Evolutionary conservation across 768 basidiomycete species (phyloP).

Genomic region (Leccinum variicolor): DNA sequence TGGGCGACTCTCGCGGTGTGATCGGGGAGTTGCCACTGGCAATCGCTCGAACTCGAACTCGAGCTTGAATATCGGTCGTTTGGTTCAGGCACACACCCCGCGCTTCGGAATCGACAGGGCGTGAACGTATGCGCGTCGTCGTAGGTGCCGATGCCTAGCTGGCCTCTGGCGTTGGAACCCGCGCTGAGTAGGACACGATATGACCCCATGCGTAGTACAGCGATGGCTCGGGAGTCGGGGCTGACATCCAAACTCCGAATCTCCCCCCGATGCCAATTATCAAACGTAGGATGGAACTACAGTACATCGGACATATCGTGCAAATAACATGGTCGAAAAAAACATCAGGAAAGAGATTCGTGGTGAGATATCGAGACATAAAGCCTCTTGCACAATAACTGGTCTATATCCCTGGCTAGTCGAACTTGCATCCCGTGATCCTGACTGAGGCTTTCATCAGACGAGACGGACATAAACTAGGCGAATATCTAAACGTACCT

Average conservation of each 20-base stretch:
- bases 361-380: slow-evolving; percentile 11
- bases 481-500: slow-evolving; percentile 32
- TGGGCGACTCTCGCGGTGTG: slow-evolving; percentile 36
- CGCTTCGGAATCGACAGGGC: slow-evolving; percentile 32
- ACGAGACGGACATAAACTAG: not conserved
- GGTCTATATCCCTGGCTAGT: slow-evolving; percentile 6
- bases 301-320: slow-evolving; percentile 10
- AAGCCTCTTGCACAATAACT: not conserved
- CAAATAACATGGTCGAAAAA: slow-evolving; percentile 1
- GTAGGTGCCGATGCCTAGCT: slow-evolving; percentile 38
- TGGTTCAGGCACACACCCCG: slow-evolving; percentile 4
- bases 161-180: slow-evolving; percentile 49
- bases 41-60: not conserved
- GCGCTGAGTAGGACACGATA: slow-evolving; percentile 34
- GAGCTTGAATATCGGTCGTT: not conserved
- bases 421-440: slow-evolving; percentile 56
- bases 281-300: not conserved
- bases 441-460: slow-evolving; percentile 39
- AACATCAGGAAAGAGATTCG: slow-evolving; percentile 12
- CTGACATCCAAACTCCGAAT: not conserved
- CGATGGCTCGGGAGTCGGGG: too few relatives aligned
- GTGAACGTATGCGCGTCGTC: slow-evolving; percentile 41
- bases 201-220: not conserved
- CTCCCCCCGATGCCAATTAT: not conserved
- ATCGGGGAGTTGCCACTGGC: slow-evolving; percentile 19